Base-by-base conservation (phyloP, 1,284 basidiomycete species). In the Cystobasidiaceae sp. region DNA sequence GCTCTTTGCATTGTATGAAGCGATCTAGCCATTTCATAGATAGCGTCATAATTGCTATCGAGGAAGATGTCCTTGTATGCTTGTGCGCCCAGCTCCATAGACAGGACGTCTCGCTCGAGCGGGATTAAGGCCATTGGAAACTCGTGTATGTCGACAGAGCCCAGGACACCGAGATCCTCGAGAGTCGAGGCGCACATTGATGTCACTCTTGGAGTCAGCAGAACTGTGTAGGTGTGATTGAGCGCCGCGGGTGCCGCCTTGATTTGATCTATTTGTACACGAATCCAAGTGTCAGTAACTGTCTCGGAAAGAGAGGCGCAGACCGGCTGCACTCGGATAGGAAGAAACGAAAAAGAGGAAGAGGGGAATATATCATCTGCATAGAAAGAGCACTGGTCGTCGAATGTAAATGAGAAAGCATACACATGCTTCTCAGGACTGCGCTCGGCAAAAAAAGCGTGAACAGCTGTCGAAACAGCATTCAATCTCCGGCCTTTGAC, bases 81-180 rank as follows among this genome's bases (percentile, higher is more conserved):
- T 77, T 91, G 89, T 0, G 88, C 86, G 69, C 82, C 82, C 71
- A 87, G 80, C 78, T 97, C 93, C 37, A 97, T 77, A 0, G 90
- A 93, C 45, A 97, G 79, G 54, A 96, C 84, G 75, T 98, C 94
- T 32, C 90, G 85, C 66, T 93, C 92, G 32, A 97, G 75, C 2
- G 93, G 90, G 55, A 97, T 90, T 74, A 97, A 90, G 71, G 94
- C 92, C 37, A 97, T 81, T 72, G 91, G 90, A 75, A 92, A 94
- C 59, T 90, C 85, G 21, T 86, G 84, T 15, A 97, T 82, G 2
- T 84, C 86, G 49, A 97, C 82, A 74, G 94, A 91, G 23, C 93
- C 93, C 1, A 92, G 82, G 0, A 97, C 91, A 23, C 91, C 93
- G 73, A 93, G 88, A 74, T 94, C 90, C 73, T 93, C 90, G 30